A percentile compares a stretch with the other conserved stretches of the same genome.
Conservation (phyloP, 306 rosid species). For the Ammopiptanthus mongolicus region DNA sequence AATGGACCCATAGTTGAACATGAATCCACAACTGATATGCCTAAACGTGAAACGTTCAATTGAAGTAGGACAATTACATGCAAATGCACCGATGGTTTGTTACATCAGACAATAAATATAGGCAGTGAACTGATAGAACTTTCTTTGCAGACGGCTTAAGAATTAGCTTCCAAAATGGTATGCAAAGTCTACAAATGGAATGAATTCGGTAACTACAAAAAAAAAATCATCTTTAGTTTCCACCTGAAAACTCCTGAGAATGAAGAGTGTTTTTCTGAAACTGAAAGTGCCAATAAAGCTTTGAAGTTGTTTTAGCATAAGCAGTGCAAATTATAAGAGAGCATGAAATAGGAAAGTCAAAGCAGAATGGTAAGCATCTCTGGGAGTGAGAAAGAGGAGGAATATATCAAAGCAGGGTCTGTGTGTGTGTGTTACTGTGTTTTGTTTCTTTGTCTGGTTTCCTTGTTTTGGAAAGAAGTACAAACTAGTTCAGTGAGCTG, state of each 20-base stretch:
- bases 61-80: slow-evolving; percentile 15
- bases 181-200: slow-evolving; percentile 5
- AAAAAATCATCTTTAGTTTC: too few relatives aligned
- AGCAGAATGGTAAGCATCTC: neutral
- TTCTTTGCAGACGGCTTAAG: neutral
- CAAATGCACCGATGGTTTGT: slow-evolving; percentile 4
- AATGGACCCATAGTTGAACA: slow-evolving; percentile 23
- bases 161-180: slow-evolving; percentile 18
- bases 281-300: neutral
- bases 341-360: slow-evolving; percentile 10
- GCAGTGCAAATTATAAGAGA: slow-evolving; percentile 9
- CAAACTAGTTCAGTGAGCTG: neutral
- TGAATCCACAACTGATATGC: slow-evolving; percentile 18
- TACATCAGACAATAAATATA: slow-evolving; percentile 22
- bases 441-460: neutral
- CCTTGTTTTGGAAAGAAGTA: slow-evolving; percentile 7
- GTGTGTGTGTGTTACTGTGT: neutral
- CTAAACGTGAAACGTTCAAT: slow-evolving; percentile 7
- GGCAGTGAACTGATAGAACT: neutral
- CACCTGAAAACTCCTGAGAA: neutral
- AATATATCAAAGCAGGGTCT: neutral
- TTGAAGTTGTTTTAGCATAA: neutral
- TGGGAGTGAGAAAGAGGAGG: neutral
- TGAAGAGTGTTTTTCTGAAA: slow-evolving; percentile 4
- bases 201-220: neutral